phyloP scores from a whole-genome alignment of 805 yeast species.

The Yamadazyma philogaea region DNA sequence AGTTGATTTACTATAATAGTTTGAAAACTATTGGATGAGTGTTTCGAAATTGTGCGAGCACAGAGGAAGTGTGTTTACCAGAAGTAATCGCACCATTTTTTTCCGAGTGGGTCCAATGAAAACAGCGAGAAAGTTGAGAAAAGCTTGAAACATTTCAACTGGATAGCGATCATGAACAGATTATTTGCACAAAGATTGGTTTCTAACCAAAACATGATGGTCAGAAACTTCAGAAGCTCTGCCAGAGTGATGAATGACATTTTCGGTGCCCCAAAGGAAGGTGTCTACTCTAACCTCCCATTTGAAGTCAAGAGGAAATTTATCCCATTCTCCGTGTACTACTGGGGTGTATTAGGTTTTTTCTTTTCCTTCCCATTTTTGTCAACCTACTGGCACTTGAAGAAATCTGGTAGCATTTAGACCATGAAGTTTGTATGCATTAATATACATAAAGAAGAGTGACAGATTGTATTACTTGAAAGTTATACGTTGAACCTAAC shows the following conservation, averaged over 20 bases:
- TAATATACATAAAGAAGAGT: conserved; percentile 4
- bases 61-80: conserved; percentile 1
- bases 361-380: conserved; percentile 64
- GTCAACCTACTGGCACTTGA: conserved; percentile 75
- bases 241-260: conserved; percentile 33
- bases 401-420: conserved; percentile 64
- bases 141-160: conserved; percentile 6
- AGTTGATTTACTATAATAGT: conserved; percentile 1
- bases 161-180: conserved; percentile 12
- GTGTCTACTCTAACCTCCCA: conserved; percentile 89
- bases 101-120: conserved; percentile 2
- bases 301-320: conserved; percentile 88
- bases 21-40: conserved; percentile 9
- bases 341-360: conserved; percentile 69
- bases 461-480: not conserved
- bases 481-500: conserved; percentile 28
- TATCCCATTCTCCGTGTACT: conserved; percentile 79
- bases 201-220: conserved; percentile 8
- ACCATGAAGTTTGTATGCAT: conserved; percentile 6
- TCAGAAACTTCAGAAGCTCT: conserved; percentile 47
- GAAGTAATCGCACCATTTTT: conserved; percentile 4
- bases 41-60: conserved; percentile 1
- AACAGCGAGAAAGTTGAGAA: conserved; percentile 6
- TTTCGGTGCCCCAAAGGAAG: conserved; percentile 45
- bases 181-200: conserved; percentile 11